Percentiles rank a stretch among this genome's conserved stretches.
Evolutionary conservation across 2,329 filamentous ascomycete species (phyloP).

Genomic region (Alternaria metachromatica): DNA sequence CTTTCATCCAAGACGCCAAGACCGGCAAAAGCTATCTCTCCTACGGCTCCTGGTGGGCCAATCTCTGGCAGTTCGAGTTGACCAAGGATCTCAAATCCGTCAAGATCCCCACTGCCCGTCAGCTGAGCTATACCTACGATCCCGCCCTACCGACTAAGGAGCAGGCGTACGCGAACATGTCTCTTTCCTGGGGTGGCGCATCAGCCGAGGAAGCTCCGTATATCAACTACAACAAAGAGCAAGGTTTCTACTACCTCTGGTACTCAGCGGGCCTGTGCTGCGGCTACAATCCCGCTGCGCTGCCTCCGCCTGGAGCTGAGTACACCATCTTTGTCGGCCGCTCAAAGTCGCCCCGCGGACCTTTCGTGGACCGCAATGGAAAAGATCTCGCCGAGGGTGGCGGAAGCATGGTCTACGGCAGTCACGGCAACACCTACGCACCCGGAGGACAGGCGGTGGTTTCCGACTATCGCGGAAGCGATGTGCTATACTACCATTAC

Average conservation of each 20-base stretch:
- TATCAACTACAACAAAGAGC: slow-evolving; percentile 50
- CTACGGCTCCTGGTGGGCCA: slow-evolving; percentile 70
- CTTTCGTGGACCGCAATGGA: slow-evolving; percentile 51
- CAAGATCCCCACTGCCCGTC: slow-evolving; percentile 1
- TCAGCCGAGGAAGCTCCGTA: background rate
- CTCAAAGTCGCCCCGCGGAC: slow-evolving; percentile 55
- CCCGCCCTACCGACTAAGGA: slow-evolving; percentile 5
- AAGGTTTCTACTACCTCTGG: background rate
- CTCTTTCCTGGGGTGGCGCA: background rate
- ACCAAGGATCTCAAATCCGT: slow-evolving; percentile 2
- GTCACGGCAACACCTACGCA: slow-evolving; percentile 52
- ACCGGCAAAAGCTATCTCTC: slow-evolving; percentile 53
- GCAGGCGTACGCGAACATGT: slow-evolving; percentile 22
- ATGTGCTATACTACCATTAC: slow-evolving; percentile 30
- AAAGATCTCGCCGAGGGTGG: slow-evolving; percentile 58
- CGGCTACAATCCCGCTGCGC: background rate
- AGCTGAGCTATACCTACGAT: slow-evolving; percentile 8
- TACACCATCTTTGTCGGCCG: slow-evolving; percentile 69
- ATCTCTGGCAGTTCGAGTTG: slow-evolving; percentile 3
- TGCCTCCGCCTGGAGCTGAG: slow-evolving; percentile 55
- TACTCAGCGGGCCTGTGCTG: background rate
- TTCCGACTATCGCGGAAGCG: slow-evolving; percentile 9
- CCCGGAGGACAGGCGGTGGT: slow-evolving; percentile 27
- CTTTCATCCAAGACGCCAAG: slow-evolving; percentile 45
- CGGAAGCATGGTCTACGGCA: slow-evolving; percentile 64